Evolutionary conservation across 2,329 filamentous ascomycete species (phyloP).

Genomic region (Ascochyta fabae): DNA sequence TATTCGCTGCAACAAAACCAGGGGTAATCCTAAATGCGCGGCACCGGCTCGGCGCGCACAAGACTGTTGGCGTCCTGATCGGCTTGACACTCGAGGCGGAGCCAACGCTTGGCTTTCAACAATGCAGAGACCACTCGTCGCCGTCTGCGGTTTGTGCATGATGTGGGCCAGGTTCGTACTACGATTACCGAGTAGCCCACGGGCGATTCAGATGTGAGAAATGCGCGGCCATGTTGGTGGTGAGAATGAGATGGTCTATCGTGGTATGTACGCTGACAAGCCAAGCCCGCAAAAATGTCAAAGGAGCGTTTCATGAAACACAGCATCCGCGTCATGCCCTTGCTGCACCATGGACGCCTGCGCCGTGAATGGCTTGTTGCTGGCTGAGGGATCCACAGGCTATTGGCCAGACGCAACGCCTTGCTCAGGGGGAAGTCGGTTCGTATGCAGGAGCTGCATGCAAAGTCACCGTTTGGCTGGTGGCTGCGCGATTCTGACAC

Average conservation of each 20-base stretch:
- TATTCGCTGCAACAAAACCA: slow-evolving; percentile 22
- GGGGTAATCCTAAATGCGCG: slow-evolving; percentile 20
- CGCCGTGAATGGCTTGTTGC: slow-evolving; percentile 25
- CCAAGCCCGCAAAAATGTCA: slow-evolving; percentile 16
- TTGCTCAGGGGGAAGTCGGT: slow-evolving; percentile 33
- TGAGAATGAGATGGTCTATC: slow-evolving; percentile 7
- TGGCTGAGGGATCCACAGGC: slow-evolving; percentile 23
- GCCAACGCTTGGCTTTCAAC: slow-evolving; percentile 16
- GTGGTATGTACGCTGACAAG: slow-evolving; percentile 10
- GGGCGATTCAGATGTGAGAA: neutral
- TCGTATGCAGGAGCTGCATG: slow-evolving; percentile 19
- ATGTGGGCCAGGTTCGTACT: slow-evolving; percentile 1
- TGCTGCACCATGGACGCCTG: slow-evolving; percentile 28
- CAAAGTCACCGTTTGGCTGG: slow-evolving; percentile 17
- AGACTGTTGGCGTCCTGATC: slow-evolving; percentile 21
- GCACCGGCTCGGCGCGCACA: slow-evolving; percentile 36
- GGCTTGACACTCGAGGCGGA: slow-evolving; percentile 20
- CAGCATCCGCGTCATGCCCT: slow-evolving; percentile 18
- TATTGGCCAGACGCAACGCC: slow-evolving; percentile 34
- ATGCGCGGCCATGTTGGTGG: slow-evolving; percentile 1
- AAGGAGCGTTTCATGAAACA: slow-evolving; percentile 37
- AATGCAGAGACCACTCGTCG: slow-evolving; percentile 31
- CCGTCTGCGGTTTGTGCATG: slow-evolving; percentile 3
- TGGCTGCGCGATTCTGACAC: slow-evolving; percentile 18
- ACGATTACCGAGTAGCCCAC: neutral